phyloP scores from a whole-genome alignment of 1,139 yeast species.

The Groenewaldozyma sp. region DNA sequence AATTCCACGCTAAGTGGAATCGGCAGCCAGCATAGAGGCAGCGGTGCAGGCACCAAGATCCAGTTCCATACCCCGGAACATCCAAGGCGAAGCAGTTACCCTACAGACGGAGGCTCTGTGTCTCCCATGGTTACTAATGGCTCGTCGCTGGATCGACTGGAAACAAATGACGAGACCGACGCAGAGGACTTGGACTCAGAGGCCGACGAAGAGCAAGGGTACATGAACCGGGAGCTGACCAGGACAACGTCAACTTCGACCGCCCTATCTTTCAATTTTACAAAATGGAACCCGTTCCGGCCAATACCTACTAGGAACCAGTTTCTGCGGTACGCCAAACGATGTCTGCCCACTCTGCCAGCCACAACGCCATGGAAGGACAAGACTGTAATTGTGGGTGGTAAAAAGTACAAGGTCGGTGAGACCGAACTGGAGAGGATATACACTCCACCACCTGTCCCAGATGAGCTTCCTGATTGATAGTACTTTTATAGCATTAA shows the following conservation, averaged over 20 bases:
- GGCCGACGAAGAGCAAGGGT: conserved; percentile 7
- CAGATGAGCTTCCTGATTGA: conserved; percentile 1
- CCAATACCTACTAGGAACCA: conserved; percentile 17
- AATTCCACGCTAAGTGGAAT: not conserved
- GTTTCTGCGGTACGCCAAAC: conserved; percentile 23
- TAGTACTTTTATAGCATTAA: not conserved
- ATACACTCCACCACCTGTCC: conserved; percentile 1
- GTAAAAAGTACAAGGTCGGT: conserved; percentile 20
- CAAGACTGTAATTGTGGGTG: conserved; percentile 20
- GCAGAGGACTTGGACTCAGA: conserved; percentile 5
- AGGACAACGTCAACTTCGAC: conserved; percentile 10
- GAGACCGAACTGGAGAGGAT: conserved; percentile 9
- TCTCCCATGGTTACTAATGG: not conserved
- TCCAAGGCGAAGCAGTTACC: conserved; percentile 4
- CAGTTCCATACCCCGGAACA: conserved; percentile 6
- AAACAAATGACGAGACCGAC: conserved; percentile 7
- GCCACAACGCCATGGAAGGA: conserved; percentile 28
- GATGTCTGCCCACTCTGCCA: conserved; percentile 25
- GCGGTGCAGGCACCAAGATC: not conserved
- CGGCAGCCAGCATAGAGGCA: not conserved
- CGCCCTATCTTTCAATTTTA: conserved; percentile 8
- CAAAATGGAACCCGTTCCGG: conserved; percentile 24
- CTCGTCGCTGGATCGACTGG: conserved; percentile 1
- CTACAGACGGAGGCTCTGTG: not conserved
- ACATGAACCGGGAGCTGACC: conserved; percentile 6